These are phyloP conservation scores for Podaxis rugospora DNA, from an alignment of 768 basidiomycete species.

Conservation along the genomic window DNA sequence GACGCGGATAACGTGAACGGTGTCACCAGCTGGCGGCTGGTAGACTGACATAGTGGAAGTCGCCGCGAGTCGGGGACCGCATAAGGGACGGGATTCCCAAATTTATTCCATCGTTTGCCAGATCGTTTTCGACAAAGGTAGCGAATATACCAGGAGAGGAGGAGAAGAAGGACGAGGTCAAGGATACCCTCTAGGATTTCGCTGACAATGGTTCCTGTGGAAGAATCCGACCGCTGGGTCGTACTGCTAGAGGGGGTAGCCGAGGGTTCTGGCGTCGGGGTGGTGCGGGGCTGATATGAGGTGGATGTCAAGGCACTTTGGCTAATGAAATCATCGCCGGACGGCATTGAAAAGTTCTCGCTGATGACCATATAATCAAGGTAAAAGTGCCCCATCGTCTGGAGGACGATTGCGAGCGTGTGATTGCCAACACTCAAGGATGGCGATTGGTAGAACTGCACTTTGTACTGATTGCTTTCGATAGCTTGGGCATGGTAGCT, in stretches of 20 bases:
- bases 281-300: too few relatives aligned
- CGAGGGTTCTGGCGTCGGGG: too few relatives aligned
- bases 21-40: not conserved
- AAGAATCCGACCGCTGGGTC: not conserved
- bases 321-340: too few relatives aligned
- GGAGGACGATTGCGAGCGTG: not conserved
- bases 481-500: not conserved
- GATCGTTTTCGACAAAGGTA: not conserved
- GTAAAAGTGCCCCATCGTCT: not conserved
- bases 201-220: not conserved
- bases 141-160: not conserved
- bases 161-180: not conserved
- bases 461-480: not conserved
- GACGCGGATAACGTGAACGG: not conserved
- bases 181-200: not conserved
- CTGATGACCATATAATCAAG: not conserved
- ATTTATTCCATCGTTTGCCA: not conserved
- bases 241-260: too few relatives aligned
- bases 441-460: not conserved
- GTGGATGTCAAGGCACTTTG: too few relatives aligned
- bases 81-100: not conserved
- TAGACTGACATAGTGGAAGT: not conserved
- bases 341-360: too few relatives aligned
- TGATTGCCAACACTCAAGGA: not conserved
- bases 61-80: too few relatives aligned